These are phyloP conservation scores for Mycena crocata DNA, from an alignment of 768 basidiomycete species.

Conservation along the genomic window DNA sequence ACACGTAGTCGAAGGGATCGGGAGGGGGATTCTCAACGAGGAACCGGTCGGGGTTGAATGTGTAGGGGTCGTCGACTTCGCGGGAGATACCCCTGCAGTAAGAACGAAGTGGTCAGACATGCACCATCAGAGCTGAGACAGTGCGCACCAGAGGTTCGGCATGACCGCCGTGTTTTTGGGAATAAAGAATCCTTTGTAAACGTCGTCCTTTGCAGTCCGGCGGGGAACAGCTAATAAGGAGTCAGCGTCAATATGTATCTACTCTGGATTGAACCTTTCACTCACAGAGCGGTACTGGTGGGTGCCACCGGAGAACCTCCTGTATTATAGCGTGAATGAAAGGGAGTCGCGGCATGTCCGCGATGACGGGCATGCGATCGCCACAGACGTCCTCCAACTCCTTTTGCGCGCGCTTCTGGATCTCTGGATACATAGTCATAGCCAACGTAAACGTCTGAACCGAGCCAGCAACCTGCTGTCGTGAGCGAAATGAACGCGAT, in stretches of 20 bases:
- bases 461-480: slow-evolving; percentile 21
- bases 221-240: not conserved
- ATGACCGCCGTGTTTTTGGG: not conserved
- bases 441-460: slow-evolving; percentile 32
- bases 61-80: not conserved
- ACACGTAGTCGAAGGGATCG: not conserved
- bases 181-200: no score
- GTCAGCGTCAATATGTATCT: not conserved
- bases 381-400: slow-evolving; percentile 37
- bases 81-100: not conserved
- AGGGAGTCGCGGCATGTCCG: slow-evolving; percentile 24
- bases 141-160: not conserved
- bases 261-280: not conserved
- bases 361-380: slow-evolving; percentile 3
- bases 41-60: not conserved
- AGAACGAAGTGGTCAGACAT: not conserved
- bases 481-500: not conserved
- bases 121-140: no score
- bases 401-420: slow-evolving; percentile 29
- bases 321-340: slow-evolving; percentile 31
- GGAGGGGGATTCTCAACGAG: not conserved
- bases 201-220: not conserved
- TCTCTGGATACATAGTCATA: slow-evolving; percentile 31
- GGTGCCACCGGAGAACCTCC: slow-evolving; percentile 35
- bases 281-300: slow-evolving; percentile 38